A percentile compares a stretch with the other conserved stretches of the same genome.
Evolutionary conservation across 2,329 filamentous ascomycete species (phyloP).

Genomic region (Plectosphaerella cucumerina): DNA sequence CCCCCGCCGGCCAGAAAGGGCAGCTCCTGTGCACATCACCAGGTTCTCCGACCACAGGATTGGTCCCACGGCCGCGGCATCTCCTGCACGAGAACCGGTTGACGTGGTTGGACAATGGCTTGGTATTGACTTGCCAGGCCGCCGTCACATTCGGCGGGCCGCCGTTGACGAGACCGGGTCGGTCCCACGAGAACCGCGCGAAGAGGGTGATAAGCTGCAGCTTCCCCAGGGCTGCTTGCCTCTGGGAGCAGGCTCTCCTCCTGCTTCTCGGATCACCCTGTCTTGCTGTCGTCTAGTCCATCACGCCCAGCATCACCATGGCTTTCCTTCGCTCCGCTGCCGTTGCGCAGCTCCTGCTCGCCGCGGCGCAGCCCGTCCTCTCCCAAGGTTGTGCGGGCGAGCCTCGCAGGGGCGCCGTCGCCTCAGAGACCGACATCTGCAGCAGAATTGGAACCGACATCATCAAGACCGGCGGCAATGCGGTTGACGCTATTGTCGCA

Average conservation of each 20-base stretch:
- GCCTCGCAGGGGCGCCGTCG: conserved; percentile 46
- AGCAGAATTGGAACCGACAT: conserved; percentile 55
- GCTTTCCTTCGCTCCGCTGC: conserved; percentile 8
- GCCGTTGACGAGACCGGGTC: neutral
- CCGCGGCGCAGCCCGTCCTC: conserved; percentile 4
- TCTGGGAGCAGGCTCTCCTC: neutral
- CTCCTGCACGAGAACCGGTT: neutral
- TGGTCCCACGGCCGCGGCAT: neutral
- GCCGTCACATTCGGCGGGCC: neutral
- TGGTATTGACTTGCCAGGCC: neutral
- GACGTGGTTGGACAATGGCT: neutral
- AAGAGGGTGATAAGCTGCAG: neutral
- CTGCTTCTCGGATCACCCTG: neutral
- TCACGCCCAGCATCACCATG: conserved; percentile 4
- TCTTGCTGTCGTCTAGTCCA: neutral
- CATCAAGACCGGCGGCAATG: conserved; percentile 58
- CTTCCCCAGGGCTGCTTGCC: neutral
- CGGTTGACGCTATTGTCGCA: conserved; percentile 61
- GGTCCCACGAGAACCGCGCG: neutral
- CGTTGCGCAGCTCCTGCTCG: conserved; percentile 8
- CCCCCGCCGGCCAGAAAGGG: neutral
- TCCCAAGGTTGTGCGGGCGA: conserved; percentile 1
- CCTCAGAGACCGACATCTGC: conserved; percentile 56
- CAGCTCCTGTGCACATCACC: neutral
- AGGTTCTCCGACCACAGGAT: neutral